These are phyloP conservation scores for Albophoma yamanashiensis DNA, from an alignment of 2,329 filamentous ascomycete genomes.

Conservation along the genomic window DNA sequence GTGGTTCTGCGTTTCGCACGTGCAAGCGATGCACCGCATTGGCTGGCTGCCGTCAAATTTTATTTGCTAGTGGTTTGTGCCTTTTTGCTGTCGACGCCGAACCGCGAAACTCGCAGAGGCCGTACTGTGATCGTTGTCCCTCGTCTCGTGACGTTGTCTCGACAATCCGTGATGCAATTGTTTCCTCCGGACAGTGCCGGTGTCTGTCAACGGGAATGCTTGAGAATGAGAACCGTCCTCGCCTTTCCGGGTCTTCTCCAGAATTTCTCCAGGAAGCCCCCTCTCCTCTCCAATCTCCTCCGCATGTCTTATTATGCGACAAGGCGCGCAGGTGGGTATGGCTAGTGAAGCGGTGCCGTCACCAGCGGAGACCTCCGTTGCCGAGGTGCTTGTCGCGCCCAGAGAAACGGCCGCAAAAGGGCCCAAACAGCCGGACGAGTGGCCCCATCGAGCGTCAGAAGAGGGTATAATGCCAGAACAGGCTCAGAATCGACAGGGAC, in stretches of 20 bases:
- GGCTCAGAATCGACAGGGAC: not conserved
- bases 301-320: not conserved
- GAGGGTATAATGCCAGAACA: not conserved
- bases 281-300: not conserved
- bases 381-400: not conserved
- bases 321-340: not conserved
- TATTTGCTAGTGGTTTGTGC: not conserved
- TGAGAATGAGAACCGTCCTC: not conserved
- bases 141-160: not conserved
- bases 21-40: not conserved
- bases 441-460: not conserved
- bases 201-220: not conserved
- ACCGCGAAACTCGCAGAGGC: not conserved
- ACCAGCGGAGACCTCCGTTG: not conserved
- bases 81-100: not conserved
- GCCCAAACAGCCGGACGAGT: not conserved
- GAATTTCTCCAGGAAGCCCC: not conserved
- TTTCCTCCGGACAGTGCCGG: not conserved
- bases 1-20: not conserved
- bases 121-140: too few relatives aligned
- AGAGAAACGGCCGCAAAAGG: not conserved
- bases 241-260: not conserved
- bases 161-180: not conserved
- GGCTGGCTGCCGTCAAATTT: not conserved
- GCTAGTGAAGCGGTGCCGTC: not conserved